phyloP scores from a whole-genome alignment of 1,284 basidiomycete species.

The Pyrrhoderma noxium region DNA sequence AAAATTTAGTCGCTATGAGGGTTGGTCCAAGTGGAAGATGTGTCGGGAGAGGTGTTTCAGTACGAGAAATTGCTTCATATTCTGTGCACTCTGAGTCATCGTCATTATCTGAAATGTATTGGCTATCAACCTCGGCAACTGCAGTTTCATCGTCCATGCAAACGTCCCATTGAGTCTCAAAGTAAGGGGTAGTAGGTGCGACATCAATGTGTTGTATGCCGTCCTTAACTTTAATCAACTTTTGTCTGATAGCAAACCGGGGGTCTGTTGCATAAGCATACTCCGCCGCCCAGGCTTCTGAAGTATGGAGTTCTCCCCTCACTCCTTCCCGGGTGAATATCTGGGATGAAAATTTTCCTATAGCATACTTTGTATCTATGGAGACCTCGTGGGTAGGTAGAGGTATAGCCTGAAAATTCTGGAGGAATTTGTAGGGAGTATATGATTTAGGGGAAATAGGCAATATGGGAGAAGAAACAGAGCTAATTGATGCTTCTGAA shows the following conservation, averaged over 20 bases:
- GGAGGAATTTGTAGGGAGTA: no score
- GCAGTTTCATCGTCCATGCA: slow-evolving; percentile 26
- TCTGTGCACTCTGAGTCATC: slow-evolving; percentile 26
- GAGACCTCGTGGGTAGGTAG: no score
- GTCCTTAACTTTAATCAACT: slow-evolving; percentile 55
- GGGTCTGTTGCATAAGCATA: slow-evolving; percentile 52
- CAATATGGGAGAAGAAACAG: no score
- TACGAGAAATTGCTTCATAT: slow-evolving; percentile 33
- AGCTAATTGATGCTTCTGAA: no score
- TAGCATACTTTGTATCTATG: slow-evolving; percentile 63
- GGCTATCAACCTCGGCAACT: slow-evolving; percentile 23
- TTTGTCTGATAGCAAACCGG: slow-evolving; percentile 52
- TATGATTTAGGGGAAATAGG: no score
- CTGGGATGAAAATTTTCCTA: slow-evolving; percentile 63
- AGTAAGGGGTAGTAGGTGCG: slow-evolving; percentile 27
- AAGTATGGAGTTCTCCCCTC: slow-evolving; percentile 16
- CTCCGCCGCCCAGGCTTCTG: slow-evolving; percentile 14
- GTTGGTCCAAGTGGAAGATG: slow-evolving; percentile 63
- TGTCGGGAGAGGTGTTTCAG: slow-evolving; percentile 57
- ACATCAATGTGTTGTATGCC: slow-evolving; percentile 24
- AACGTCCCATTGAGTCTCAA: slow-evolving; percentile 23
- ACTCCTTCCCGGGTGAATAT: slow-evolving; percentile 43
- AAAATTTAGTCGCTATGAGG: slow-evolving; percentile 57
- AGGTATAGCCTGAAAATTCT: no score
- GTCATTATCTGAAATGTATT: slow-evolving; percentile 25